Evolutionary conservation across 345 rosid genomes (phyloP), one percentile per base, ranked within the genome.

Genomic region (Kandelia obovata): DNA sequence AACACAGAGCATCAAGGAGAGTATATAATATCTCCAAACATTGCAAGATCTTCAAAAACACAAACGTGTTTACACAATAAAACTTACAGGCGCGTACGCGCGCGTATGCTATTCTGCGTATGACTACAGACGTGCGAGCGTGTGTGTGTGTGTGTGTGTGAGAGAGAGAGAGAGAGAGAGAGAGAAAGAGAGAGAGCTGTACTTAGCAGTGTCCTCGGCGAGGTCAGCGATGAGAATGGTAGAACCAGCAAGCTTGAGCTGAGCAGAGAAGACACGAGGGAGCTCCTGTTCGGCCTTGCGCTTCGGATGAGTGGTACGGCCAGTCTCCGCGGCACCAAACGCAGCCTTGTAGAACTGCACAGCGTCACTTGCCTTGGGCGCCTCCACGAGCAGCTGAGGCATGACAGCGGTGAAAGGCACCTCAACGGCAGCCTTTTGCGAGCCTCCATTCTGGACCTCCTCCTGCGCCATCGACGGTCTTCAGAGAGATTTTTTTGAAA

Each of bases 231-330:
- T 83, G 23, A 92, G 69, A 62, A 90, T 26, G 67, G 86, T 76
- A 35, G 81, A 61, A 39, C 96, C 96, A 55, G 81, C 96, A 60
- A 95, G 80, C 60, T 73, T 73, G 16, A 95, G 87, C 77, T 88
- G 85, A 69, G 93, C 84, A 20, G 88, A 86, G 69, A 88, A 79
- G 58, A 94, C 77, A 66, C 86, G 93, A 76, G 97, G 99, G 58
- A 84, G 80, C 80, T 92, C 97, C 85, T 90, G 92, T 16, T 90
- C 97, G 6, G 92, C 92, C 83, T 92, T 95, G 51, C 97, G 97
- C 85, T 95, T 90, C 30, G 93, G 87, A 72, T 87, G 79, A 64
- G 86, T 69, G 26, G 85, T 75, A 53, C 93, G 92, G 43, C 82
- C 78, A 27, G 76, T 65, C 82, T 92, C 96, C 34, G 76, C 80